A percentile compares a stretch with the other conserved stretches of the same genome.
phyloP scores from a whole-genome alignment of 345 rosid species.

The Linum trigynum region DNA sequence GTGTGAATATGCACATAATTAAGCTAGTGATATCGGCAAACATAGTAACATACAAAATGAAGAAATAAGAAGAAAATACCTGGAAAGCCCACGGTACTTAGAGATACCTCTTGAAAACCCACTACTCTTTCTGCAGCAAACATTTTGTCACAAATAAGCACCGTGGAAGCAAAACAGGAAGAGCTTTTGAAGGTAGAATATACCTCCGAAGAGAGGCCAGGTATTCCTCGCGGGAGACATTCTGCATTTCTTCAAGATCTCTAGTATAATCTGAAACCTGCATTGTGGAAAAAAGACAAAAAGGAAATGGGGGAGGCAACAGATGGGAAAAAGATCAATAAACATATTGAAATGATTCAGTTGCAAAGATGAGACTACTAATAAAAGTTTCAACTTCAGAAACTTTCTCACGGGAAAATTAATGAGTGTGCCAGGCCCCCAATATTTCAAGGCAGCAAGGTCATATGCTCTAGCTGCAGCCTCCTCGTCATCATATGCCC shows the following conservation, averaged over 20 bases:
- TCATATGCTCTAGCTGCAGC: constrained; percentile 99
- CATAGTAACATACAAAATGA: neutral
- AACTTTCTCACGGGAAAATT: constrained; percentile 73
- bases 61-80: constrained; percentile 31
- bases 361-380: neutral
- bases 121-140: constrained; percentile 80
- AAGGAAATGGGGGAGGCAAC: neutral
- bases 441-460: constrained; percentile 94
- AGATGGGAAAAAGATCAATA: neutral
- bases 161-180: neutral
- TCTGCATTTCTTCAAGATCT: constrained; percentile 99
- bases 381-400: neutral
- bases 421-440: constrained; percentile 98
- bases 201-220: constrained; percentile 94
- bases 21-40: neutral
- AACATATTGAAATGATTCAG: neutral
- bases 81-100: constrained; percentile 87
- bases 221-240: constrained; percentile 85
- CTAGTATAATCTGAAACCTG: constrained; percentile 89
- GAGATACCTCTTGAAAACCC: constrained; percentile 93
- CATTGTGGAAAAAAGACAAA: constrained; percentile 6
- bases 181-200: constrained; percentile 13
- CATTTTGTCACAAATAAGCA: constrained; percentile 24
- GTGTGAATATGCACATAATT: neutral
- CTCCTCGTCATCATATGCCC: constrained; percentile 99